These are phyloP conservation scores for Clathrus columnatus DNA, from an alignment of 768 basidiomycete species.

Conservation along the genomic window DNA sequence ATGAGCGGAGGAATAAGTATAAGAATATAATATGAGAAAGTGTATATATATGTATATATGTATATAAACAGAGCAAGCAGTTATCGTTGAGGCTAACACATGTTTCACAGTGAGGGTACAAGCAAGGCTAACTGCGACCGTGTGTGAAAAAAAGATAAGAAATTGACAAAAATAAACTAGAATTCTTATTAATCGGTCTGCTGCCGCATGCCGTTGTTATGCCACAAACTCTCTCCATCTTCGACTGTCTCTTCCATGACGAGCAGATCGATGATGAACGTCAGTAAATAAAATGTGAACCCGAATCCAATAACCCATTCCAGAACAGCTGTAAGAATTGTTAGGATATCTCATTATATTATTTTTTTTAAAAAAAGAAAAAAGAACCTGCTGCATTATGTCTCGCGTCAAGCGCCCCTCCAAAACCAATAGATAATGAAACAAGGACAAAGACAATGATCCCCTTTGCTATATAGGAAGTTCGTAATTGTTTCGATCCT, in stretches of 20 bases:
- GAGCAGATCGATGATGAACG: conserved; percentile 62
- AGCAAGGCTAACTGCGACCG: no score
- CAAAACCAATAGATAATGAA: conserved; percentile 55
- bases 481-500: conserved; percentile 35
- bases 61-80: no score
- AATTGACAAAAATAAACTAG: neutral
- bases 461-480: conserved; percentile 54
- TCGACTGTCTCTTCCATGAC: neutral
- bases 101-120: neutral
- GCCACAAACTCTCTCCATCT: neutral
- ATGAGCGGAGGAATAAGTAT: neutral
- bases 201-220: no score
- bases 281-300: conserved; percentile 64
- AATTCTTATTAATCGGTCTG: no score
- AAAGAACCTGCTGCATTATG: conserved; percentile 42
- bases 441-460: conserved; percentile 52
- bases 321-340: conserved; percentile 38
- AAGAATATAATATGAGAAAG: no score
- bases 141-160: neutral
- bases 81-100: neutral
- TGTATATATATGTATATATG: no score
- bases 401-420: conserved; percentile 36
- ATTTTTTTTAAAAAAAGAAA: neutral
- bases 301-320: conserved; percentile 72
- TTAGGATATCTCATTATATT: neutral